Percentiles rank a stretch among this genome's conserved stretches.
Conservation (phyloP, 148 eudicot genomes). For the Cornus florida region DNA sequence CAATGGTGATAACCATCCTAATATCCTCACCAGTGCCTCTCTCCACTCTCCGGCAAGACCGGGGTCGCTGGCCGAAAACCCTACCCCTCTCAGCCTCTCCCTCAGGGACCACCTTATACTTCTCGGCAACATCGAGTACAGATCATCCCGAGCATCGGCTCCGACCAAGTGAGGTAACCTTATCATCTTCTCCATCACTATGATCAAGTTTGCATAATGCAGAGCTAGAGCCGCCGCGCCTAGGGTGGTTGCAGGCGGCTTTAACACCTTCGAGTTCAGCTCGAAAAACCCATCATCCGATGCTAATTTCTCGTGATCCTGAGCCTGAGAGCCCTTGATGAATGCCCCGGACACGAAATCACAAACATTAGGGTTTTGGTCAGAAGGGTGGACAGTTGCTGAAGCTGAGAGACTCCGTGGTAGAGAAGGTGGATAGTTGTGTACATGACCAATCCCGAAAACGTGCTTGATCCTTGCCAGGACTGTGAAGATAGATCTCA, state of each 20-base stretch:
- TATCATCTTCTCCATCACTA: conserved; percentile 83
- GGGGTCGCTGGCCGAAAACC: conserved; percentile 70
- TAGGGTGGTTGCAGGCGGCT: conserved; percentile 55
- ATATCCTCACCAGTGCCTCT: conserved; percentile 71
- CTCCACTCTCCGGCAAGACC: conserved; percentile 83
- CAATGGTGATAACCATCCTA: conserved; percentile 75
- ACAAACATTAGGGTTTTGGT: conserved; percentile 12
- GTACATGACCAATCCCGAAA: conserved; percentile 51
- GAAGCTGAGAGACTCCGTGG: conserved; percentile 79
- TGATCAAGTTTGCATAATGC: conserved; percentile 84
- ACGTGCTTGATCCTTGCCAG: conserved; percentile 74
- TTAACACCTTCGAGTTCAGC: conserved; percentile 45
- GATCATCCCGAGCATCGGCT: conserved; percentile 78
- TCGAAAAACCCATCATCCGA: conserved; percentile 47
- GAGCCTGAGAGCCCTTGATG: not conserved
- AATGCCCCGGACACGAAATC: conserved; percentile 47
- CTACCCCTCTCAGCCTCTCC: conserved; percentile 64
- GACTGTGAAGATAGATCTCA: conserved; percentile 56
- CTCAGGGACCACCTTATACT: conserved; percentile 63
- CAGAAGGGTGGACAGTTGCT: conserved; percentile 68
- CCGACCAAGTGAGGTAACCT: conserved; percentile 85
- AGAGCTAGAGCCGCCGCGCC: conserved; percentile 76
- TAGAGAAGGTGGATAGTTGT: conserved; percentile 34
- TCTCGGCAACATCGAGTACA: conserved; percentile 76
- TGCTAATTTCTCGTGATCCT: not conserved